A percentile compares a stretch with the other conserved stretches of the same genome.
Conservation (phyloP, 108 stramenopile genomes). For the Fistulifera pelliculosa region DNA sequence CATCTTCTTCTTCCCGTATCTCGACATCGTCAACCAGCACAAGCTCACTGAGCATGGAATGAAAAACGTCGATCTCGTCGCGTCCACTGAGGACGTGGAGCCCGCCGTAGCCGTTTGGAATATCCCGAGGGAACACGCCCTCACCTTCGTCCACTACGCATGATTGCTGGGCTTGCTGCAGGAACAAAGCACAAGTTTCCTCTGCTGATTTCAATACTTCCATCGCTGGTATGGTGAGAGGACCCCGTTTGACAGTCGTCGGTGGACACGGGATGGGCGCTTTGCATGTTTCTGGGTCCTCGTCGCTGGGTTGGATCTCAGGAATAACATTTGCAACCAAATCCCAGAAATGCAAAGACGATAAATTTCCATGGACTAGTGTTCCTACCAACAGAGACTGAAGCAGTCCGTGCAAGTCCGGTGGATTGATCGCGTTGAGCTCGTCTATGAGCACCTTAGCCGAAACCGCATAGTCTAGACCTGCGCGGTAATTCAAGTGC, state of each 20-base stretch:
- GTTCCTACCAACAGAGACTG: conserved; percentile 30
- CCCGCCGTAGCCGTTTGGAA: conserved; percentile 55
- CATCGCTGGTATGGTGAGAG: conserved; percentile 8
- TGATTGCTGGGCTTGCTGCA: conserved; percentile 4
- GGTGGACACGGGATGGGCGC: conserved; percentile 55
- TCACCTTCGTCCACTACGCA: background rate
- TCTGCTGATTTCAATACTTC: conserved; percentile 5
- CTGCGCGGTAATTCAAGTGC: background rate
- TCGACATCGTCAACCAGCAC: background rate
- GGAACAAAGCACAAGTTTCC: background rate
- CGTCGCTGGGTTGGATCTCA: conserved; percentile 10
- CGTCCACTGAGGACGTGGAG: conserved; percentile 36
- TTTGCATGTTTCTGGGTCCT: conserved; percentile 18
- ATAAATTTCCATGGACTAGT: conserved; percentile 43
- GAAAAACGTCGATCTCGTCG: conserved; percentile 27
- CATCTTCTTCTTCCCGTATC: conserved; percentile 1
- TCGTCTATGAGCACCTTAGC: conserved; percentile 19
- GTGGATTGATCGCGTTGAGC: background rate
- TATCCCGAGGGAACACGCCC: conserved; percentile 15
- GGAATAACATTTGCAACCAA: conserved; percentile 17
- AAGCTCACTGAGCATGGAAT: conserved; percentile 20
- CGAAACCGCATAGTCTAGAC: conserved; percentile 29
- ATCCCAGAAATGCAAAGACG: conserved; percentile 41
- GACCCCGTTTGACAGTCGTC: conserved; percentile 9
- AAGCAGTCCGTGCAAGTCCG: background rate